Evolutionary conservation across 495 filamentous ascomycete genomes (phyloP).

Genomic region (Glonium stellatum): DNA sequence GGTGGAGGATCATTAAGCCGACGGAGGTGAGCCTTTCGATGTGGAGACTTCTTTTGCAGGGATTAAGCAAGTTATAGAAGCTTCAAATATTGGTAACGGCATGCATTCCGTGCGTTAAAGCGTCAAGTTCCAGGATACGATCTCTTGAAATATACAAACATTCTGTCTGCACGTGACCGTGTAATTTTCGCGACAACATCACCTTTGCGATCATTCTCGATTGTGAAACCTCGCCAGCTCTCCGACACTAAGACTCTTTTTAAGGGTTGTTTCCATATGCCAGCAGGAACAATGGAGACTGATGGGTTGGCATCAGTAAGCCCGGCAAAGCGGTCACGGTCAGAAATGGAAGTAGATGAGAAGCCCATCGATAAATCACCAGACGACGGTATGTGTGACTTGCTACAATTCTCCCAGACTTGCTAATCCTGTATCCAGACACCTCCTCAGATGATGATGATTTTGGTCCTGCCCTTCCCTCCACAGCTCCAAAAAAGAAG

Average conservation of each 20-base stretch:
- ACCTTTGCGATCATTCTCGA: background rate
- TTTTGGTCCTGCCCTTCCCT: constrained; percentile 83
- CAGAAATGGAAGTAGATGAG: constrained; percentile 25
- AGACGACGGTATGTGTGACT: constrained; percentile 15
- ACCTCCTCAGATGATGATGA: constrained; percentile 77
- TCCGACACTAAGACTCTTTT: too few relatives aligned
- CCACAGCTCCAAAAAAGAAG: constrained; percentile 70
- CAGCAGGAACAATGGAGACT: background rate
- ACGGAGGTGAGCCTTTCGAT: background rate
- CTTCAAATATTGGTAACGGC: background rate
- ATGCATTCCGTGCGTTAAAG: too few relatives aligned
- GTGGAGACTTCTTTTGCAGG: background rate
- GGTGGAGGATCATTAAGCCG: background rate
- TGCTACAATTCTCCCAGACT: background rate
- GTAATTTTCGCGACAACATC: background rate
- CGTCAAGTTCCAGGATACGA: too few relatives aligned
- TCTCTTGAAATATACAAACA: too few relatives aligned
- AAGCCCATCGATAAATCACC: constrained; percentile 1
- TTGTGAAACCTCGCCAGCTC: too few relatives aligned
- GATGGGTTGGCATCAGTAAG: background rate
- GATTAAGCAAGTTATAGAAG: background rate
- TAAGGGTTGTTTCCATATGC: background rate
- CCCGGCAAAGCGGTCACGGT: constrained; percentile 16
- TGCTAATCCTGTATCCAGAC: constrained; percentile 10
- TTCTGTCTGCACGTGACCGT: background rate